Evolutionary conservation across 1,139 yeast species (phyloP).

Genomic region (Fermentozyma sake): DNA sequence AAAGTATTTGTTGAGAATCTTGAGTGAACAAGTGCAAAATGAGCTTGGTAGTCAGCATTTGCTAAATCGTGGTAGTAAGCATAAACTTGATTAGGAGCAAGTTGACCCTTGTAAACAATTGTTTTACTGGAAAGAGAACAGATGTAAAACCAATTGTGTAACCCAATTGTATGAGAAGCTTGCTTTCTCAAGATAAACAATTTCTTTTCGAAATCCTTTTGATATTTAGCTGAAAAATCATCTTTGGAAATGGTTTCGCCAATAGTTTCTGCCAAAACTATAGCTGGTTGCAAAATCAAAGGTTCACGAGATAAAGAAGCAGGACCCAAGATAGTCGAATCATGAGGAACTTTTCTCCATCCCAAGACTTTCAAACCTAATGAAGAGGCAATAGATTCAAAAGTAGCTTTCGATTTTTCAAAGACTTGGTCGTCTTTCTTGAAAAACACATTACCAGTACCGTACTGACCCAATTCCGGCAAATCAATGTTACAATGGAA

Average conservation of each 20-base stretch:
- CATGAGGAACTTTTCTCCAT: constrained; percentile 96
- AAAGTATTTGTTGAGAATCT: constrained; percentile 97
- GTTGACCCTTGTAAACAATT: constrained; percentile 95
- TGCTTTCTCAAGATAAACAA: constrained; percentile 85
- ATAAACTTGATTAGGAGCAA: constrained; percentile 95
- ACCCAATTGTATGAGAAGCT: constrained; percentile 84
- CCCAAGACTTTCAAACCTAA: constrained; percentile 82
- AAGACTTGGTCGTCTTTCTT: constrained; percentile 70
- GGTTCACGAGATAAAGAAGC: constrained; percentile 96
- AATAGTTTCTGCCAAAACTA: constrained; percentile 60
- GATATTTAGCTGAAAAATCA: constrained; percentile 54
- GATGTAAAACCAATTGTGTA: constrained; percentile 96
- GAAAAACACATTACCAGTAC: constrained; percentile 91
- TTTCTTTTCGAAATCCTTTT: constrained; percentile 73
- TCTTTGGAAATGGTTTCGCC: constrained; percentile 36
- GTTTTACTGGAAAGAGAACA: constrained; percentile 87
- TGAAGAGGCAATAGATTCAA: constrained; percentile 73
- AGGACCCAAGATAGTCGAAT: constrained; percentile 88
- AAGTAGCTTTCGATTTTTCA: constrained; percentile 65
- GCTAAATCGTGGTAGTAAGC: constrained; percentile 89
- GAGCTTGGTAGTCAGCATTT: constrained; percentile 90
- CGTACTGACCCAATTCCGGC: constrained; percentile 84
- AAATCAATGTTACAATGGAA: constrained; percentile 54
- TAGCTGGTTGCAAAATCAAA: constrained; percentile 79
- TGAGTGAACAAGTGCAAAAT: constrained; percentile 93